Evolutionary conservation across 306 rosid genomes (phyloP).

Genomic region (Medicago truncatula): DNA sequence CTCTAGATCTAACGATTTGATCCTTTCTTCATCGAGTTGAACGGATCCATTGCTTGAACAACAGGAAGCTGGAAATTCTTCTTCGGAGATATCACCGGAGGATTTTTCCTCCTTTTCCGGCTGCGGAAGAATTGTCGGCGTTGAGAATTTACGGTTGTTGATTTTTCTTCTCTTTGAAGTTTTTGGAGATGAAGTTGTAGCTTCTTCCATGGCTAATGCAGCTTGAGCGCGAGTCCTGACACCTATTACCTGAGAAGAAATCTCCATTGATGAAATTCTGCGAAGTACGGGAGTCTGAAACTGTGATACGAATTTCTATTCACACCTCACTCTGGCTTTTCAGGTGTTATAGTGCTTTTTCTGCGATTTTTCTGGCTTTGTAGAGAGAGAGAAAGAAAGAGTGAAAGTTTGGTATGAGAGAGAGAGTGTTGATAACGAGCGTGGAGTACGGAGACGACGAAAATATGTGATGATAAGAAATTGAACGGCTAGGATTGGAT

Average conservation of each 20-base stretch:
- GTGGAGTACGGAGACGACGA: constrained; percentile 49
- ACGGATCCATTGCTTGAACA: constrained; percentile 78
- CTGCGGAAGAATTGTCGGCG: constrained; percentile 17
- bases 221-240: constrained; percentile 63
- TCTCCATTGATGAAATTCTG: constrained; percentile 57
- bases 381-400: constrained; percentile 39
- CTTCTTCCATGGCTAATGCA: constrained; percentile 51
- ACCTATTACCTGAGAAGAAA: constrained; percentile 56
- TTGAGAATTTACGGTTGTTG: constrained; percentile 38
- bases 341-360: constrained; percentile 35
- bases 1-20: constrained; percentile 77
- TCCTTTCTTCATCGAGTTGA: constrained; percentile 43
- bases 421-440: constrained; percentile 46
- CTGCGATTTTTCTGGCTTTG: constrained; percentile 34
- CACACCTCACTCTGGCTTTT: constrained; percentile 41
- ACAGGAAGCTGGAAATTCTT: constrained; percentile 56
- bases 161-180: constrained; percentile 56
- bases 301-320: constrained; percentile 46
- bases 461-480: constrained; percentile 44
- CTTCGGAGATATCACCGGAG: constrained; percentile 52
- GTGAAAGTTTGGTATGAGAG: constrained; percentile 30
- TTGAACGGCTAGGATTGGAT: constrained; percentile 63
- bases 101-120: constrained; percentile 38
- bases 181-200: constrained; percentile 31
- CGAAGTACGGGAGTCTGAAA: constrained; percentile 42